Percentiles rank a stretch among this genome's conserved stretches.
Evolutionary conservation across 176 grass and related monocot genomes (phyloP).

Genomic region (Musa schizocarpa): DNA sequence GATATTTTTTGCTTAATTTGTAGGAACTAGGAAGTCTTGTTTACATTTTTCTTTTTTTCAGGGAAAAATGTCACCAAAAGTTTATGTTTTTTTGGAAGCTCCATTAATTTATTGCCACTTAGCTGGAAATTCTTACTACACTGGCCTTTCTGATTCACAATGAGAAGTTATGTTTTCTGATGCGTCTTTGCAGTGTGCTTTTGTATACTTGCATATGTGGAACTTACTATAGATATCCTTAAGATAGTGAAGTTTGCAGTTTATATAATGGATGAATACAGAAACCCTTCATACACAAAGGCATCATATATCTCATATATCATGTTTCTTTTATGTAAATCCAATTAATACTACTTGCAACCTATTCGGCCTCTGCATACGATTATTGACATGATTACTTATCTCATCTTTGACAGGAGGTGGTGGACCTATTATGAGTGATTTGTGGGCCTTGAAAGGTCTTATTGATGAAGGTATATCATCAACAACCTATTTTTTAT

Average conservation of each 20-base stretch:
- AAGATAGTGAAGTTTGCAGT: neutral
- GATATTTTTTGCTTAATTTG: neutral
- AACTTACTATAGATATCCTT: neutral
- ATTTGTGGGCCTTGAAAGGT: conserved; percentile 97
- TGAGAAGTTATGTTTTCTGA: neutral
- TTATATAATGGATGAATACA: neutral
- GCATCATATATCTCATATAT: neutral
- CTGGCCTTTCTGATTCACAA: neutral
- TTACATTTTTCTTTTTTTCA: no score
- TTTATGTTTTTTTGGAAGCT: no score
- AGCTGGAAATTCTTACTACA: neutral
- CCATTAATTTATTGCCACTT: neutral
- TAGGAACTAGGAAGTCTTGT: neutral
- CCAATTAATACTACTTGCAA: neutral
- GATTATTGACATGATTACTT: neutral
- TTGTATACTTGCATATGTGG: neutral
- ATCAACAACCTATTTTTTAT: neutral
- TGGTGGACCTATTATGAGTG: conserved; percentile 83
- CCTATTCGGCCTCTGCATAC: neutral
- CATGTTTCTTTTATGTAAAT: neutral
- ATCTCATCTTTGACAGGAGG: conserved; percentile 45
- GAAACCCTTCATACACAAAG: neutral
- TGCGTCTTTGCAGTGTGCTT: neutral
- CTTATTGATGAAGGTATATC: conserved; percentile 82
- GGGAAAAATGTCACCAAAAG: no score